phyloP scores from a whole-genome alignment of 2,329 filamentous ascomycete genomes.

The Hymenoscyphus fraxineus region DNA sequence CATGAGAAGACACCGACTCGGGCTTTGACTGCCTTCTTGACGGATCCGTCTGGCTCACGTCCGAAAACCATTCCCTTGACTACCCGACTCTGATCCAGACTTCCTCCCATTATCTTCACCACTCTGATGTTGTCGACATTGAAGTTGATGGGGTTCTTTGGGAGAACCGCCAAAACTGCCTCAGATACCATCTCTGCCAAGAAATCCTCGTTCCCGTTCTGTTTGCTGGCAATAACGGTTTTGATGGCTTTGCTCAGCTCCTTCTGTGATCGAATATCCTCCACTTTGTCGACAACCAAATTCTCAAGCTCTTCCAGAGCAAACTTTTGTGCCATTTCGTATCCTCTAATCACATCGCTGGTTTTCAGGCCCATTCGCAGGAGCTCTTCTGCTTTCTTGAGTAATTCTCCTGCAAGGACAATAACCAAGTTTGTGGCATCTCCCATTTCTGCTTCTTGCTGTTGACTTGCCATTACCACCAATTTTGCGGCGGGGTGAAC shows the following conservation, averaged over 20 bases:
- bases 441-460: conserved; percentile 98
- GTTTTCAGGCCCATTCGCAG: conserved; percentile 96
- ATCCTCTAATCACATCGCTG: conserved; percentile 93
- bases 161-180: conserved; percentile 78
- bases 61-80: conserved; percentile 98
- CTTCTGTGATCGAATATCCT: conserved; percentile 72
- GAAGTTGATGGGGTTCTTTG: conserved; percentile 93
- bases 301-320: conserved; percentile 83
- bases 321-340: conserved; percentile 89
- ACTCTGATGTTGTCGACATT: conserved; percentile 99
- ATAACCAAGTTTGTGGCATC: conserved; percentile 98
- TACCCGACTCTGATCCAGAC: conserved; percentile 87
- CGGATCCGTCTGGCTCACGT: conserved; percentile 83
- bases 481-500: conserved; percentile 97
- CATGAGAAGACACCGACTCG: conserved; percentile 98
- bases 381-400: conserved; percentile 96
- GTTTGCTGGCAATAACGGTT: conserved; percentile 95
- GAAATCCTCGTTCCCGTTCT: conserved; percentile 87
- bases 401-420: conserved; percentile 86
- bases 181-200: conserved; percentile 85
- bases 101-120: conserved; percentile 99
- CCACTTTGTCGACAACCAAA: conserved; percentile 84
- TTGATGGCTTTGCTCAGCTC: conserved; percentile 93
- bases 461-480: conserved; percentile 96
- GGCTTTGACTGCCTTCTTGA: conserved; percentile 89